Evolutionary conservation across 805 yeast species (phyloP).

Genomic region (Myxozyma sirexii): DNA sequence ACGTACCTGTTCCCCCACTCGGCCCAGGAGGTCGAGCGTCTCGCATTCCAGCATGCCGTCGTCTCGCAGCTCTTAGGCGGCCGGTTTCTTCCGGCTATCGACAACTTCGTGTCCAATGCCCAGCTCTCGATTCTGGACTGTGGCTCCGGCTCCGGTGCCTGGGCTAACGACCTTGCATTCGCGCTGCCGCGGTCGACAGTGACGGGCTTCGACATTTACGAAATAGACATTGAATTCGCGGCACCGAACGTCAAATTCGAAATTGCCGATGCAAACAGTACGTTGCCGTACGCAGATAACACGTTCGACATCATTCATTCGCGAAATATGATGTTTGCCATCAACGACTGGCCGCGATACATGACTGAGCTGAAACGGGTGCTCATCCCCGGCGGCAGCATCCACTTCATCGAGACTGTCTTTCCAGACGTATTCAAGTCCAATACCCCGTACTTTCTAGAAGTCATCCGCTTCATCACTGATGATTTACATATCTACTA

Average conservation of each 20-base stretch:
- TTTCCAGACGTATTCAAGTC: conserved; percentile 2
- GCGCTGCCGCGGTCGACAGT: conserved; percentile 17
- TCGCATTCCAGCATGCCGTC: conserved; percentile 16
- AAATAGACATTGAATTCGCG: not conserved
- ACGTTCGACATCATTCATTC: conserved; percentile 22
- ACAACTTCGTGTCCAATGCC: conserved; percentile 10
- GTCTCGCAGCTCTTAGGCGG: conserved; percentile 21
- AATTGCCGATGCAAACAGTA: conserved; percentile 19
- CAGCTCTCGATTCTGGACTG: conserved; percentile 17
- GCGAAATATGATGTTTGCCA: conserved; percentile 6
- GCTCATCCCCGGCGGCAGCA: conserved; percentile 17
- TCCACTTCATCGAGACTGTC: conserved; percentile 20
- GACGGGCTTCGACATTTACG: conserved; percentile 17
- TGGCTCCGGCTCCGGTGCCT: conserved; percentile 23
- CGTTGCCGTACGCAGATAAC: conserved; percentile 10
- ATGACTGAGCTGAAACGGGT: conserved; percentile 20
- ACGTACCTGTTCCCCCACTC: conserved; percentile 12
- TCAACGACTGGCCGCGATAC: conserved; percentile 21
- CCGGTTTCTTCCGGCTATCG: conserved; percentile 23
- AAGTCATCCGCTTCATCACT: not conserved
- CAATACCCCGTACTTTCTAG: not conserved
- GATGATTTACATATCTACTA: not conserved
- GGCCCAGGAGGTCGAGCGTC: conserved; percentile 19
- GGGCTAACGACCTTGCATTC: conserved; percentile 26
- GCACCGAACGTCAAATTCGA: conserved; percentile 19